Evolutionary conservation across 176 grass and related monocot species (phyloP).

Genomic region (Triticum urartu): DNA sequence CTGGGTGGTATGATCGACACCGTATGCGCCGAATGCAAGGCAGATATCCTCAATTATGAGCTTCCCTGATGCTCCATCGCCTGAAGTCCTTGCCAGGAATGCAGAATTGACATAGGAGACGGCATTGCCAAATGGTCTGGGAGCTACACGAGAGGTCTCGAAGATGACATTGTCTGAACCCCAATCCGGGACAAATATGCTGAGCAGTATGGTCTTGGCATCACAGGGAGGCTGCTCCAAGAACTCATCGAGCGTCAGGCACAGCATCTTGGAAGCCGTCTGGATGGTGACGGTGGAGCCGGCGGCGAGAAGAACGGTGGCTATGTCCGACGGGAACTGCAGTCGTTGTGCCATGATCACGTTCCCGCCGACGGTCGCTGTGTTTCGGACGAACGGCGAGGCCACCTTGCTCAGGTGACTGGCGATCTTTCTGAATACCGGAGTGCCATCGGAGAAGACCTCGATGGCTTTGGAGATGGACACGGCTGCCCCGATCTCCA

Average conservation of each 20-base stretch:
- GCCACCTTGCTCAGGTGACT: constrained; percentile 68
- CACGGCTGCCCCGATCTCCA: constrained; percentile 65
- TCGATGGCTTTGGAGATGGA: constrained; percentile 69
- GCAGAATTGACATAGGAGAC: constrained; percentile 74
- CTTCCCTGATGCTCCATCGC: not conserved
- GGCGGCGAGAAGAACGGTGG: constrained; percentile 60
- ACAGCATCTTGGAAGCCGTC: constrained; percentile 36
- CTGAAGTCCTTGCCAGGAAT: constrained; percentile 51
- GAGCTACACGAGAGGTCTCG: constrained; percentile 64
- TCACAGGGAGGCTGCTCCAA: constrained; percentile 68
- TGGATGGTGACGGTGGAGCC: constrained; percentile 48
- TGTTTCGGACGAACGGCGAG: constrained; percentile 68
- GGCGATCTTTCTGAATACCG: constrained; percentile 57
- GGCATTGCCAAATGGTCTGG: constrained; percentile 77
- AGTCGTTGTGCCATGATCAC: constrained; percentile 70
- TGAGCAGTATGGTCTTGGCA: constrained; percentile 51
- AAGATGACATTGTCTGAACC: constrained; percentile 47
- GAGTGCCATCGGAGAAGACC: constrained; percentile 42
- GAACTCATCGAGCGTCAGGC: constrained; percentile 65
- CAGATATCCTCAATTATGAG: constrained; percentile 48
- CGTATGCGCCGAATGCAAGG: constrained; percentile 70
- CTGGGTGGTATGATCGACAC: constrained; percentile 51
- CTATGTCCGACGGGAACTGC: constrained; percentile 62
- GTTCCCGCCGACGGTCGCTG: constrained; percentile 74
- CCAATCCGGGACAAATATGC: constrained; percentile 60